Evolutionary conservation across 768 basidiomycete species (phyloP).

Genomic region (Trametopsis cervina): DNA sequence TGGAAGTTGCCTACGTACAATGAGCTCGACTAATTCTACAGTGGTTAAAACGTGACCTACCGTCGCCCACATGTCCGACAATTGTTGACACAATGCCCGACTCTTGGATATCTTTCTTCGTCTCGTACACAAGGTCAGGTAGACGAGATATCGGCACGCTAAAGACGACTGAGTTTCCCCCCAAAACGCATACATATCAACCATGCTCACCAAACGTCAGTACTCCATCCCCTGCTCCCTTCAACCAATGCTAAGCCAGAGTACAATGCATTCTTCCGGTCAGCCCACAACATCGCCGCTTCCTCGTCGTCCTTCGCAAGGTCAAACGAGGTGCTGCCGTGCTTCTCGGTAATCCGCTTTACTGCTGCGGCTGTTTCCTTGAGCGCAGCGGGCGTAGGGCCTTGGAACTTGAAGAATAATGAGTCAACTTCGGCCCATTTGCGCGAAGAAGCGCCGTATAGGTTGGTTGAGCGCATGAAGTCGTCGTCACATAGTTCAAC

Average conservation of each 20-base stretch:
- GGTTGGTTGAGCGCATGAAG: constrained; percentile 14
- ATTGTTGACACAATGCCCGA: constrained; percentile 60
- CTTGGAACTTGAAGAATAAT: constrained; percentile 91
- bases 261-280: constrained; percentile 79
- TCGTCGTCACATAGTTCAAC: constrained; percentile 70
- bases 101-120: constrained; percentile 65
- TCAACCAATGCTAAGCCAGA: constrained; percentile 60
- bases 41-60: too few species aligned
- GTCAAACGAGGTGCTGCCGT: constrained; percentile 62
- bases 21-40: neutral
- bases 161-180: neutral
- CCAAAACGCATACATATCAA: neutral
- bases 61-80: constrained; percentile 78
- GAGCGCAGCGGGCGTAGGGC: constrained; percentile 48
- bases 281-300: constrained; percentile 74
- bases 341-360: constrained; percentile 53
- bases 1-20: constrained; percentile 38
- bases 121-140: constrained; percentile 67
- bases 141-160: constrained; percentile 68
- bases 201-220: constrained; percentile 73
- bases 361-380: constrained; percentile 52
- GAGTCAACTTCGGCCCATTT: constrained; percentile 70
- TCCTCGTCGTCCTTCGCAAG: constrained; percentile 72
- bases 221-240: constrained; percentile 71
- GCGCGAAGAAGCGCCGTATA: constrained; percentile 10